phyloP scores from a whole-genome alignment of 768 basidiomycete species.

The Fibroporia radiculosa region DNA sequence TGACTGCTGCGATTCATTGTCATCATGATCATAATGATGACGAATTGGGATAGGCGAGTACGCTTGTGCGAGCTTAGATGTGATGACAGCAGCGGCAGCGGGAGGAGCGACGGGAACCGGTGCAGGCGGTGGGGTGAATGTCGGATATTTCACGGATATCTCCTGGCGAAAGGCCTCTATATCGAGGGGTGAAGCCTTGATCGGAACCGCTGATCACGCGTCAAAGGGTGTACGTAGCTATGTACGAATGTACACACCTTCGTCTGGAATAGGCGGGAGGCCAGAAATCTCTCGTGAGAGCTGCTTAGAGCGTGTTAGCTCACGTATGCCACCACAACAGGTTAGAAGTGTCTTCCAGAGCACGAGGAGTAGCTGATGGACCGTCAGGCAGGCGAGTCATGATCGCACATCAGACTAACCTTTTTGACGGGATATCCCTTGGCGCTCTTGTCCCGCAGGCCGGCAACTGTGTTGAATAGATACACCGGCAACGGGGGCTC shows the following conservation, averaged over 20 bases:
- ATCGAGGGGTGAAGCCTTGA: slow-evolving; percentile 89
- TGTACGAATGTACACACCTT: slow-evolving; percentile 26
- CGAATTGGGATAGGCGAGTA: slow-evolving; percentile 90
- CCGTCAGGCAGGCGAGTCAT: neutral
- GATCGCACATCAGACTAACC: slow-evolving; percentile 31
- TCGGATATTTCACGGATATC: slow-evolving; percentile 92
- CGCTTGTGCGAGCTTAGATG: slow-evolving; percentile 77
- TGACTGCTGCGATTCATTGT: slow-evolving; percentile 42
- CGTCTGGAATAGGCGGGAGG: slow-evolving; percentile 47
- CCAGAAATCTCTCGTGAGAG: slow-evolving; percentile 81
- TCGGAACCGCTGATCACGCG: slow-evolving; percentile 39
- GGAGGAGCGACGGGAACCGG: slow-evolving; percentile 13
- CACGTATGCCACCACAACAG: slow-evolving; percentile 89
- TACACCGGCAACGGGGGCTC: slow-evolving; percentile 93
- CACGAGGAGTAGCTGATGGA: slow-evolving; percentile 72
- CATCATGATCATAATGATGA: slow-evolving; percentile 89
- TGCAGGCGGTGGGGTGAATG: slow-evolving; percentile 62
- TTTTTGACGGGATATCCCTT: slow-evolving; percentile 98
- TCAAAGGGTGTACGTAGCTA: neutral
- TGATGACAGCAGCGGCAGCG: slow-evolving; percentile 28
- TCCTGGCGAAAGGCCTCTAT: slow-evolving; percentile 86
- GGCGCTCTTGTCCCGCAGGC: slow-evolving; percentile 85
- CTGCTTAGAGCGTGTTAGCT: slow-evolving; percentile 75
- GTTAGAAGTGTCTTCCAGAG: slow-evolving; percentile 92
- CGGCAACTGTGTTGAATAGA: slow-evolving; percentile 84